Conservation (phyloP, 2,329 filamentous ascomycete genomes). For the Coniochaeta prunicola region DNA sequence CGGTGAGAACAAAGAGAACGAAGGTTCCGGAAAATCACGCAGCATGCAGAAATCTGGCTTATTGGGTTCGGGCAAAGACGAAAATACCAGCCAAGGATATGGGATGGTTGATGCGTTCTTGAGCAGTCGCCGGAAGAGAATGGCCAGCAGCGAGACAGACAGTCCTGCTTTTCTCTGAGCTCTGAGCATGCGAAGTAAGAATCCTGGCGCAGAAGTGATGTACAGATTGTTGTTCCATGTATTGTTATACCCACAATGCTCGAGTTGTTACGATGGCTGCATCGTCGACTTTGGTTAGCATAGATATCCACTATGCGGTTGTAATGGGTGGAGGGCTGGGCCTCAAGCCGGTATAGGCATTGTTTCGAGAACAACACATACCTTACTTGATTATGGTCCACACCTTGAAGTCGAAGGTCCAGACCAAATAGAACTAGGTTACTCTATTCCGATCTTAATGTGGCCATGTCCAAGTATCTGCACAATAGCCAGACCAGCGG, state of each 20-base stretch:
- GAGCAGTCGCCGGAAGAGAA: constrained; percentile 36
- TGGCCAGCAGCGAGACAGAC: constrained; percentile 21
- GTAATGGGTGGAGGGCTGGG: background rate
- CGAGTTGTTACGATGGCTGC: background rate
- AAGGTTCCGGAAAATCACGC: background rate
- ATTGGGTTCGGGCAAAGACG: constrained; percentile 13
- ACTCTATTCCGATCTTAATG: background rate
- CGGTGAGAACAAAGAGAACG: constrained; percentile 5
- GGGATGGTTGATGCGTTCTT: constrained; percentile 49
- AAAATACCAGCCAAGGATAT: constrained; percentile 35
- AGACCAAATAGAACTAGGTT: background rate
- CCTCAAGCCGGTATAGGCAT: background rate
- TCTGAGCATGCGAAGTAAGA: background rate
- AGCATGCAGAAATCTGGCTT: background rate
- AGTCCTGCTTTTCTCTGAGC: background rate
- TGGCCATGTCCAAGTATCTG: background rate
- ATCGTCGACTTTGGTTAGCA: background rate
- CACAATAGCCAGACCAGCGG: background rate
- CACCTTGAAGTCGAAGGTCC: background rate
- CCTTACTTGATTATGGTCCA: background rate
- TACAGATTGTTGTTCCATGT: background rate
- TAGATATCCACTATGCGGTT: background rate
- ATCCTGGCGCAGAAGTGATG: background rate
- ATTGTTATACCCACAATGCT: background rate
- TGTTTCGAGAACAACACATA: background rate